Percentiles rank a stretch among this genome's conserved stretches.
Conservation (phyloP, 164 flowering plant species). For the Amborella trichopoda region DNA sequence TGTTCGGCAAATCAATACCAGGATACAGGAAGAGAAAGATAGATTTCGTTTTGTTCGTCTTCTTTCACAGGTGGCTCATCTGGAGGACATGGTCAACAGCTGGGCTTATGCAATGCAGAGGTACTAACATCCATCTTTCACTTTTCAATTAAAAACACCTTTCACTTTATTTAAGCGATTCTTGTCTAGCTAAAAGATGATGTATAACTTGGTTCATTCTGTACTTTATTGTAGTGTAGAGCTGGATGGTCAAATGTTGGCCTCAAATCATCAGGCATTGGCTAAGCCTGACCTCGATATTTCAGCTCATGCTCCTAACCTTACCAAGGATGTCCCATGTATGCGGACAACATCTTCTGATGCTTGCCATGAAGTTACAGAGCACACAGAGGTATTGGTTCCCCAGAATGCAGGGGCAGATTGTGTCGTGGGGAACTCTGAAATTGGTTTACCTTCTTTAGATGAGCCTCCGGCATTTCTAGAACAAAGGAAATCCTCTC, state of each 20-base stretch:
- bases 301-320: slow-evolving; percentile 1
- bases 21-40: slow-evolving; percentile 65
- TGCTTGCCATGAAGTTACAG: too few species aligned
- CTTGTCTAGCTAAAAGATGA: too few species aligned
- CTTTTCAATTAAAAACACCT: too few species aligned
- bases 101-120: slow-evolving; percentile 69
- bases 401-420: too few species aligned
- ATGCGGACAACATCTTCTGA: too few species aligned
- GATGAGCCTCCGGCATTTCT: too few species aligned
- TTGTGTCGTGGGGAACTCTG: too few species aligned
- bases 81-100: slow-evolving; percentile 79
- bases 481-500: too few species aligned
- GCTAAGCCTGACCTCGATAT: slow-evolving; percentile 5
- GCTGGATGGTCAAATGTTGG: slow-evolving; percentile 19
- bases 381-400: too few species aligned
- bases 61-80: slow-evolving; percentile 88
- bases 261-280: slow-evolving; percentile 10
- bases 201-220: too few species aligned
- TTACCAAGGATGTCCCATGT: slow-evolving; percentile 11
- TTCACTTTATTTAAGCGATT: too few species aligned
- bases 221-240: slow-evolving; percentile 52
- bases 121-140: slow-evolving; percentile 25
- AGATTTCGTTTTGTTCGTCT: slow-evolving; percentile 48
- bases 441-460: too few species aligned
- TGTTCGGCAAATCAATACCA: slow-evolving; percentile 42